Conservation (phyloP, 805 yeast species). For the Cyberlindnera americana region DNA sequence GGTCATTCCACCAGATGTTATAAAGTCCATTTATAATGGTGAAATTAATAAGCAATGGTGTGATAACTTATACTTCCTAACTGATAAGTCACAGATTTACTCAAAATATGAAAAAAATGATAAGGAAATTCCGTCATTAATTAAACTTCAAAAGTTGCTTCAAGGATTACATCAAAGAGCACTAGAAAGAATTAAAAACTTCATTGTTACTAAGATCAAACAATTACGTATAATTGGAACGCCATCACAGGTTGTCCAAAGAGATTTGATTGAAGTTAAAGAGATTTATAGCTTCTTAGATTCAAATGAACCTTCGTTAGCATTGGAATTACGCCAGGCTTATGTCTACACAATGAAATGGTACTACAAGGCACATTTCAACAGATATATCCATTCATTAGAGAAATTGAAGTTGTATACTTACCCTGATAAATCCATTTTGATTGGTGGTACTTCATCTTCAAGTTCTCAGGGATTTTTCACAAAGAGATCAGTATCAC, state of each 20-base stretch:
- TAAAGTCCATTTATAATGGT: slow-evolving; percentile 54
- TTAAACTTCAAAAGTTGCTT: slow-evolving; percentile 33
- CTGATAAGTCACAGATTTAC: slow-evolving; percentile 57
- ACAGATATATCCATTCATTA: slow-evolving; percentile 69
- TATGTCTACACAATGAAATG: slow-evolving; percentile 87
- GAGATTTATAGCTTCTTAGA: slow-evolving; percentile 58
- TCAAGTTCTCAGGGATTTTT: slow-evolving; percentile 18
- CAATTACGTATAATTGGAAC: slow-evolving; percentile 57
- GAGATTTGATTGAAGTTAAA: slow-evolving; percentile 55
- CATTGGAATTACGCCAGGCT: slow-evolving; percentile 71
- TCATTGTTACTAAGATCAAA: slow-evolving; percentile 61
- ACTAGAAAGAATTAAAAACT: slow-evolving; percentile 73
- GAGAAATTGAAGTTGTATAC: slow-evolving; percentile 55
- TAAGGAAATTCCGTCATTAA: slow-evolving; percentile 19
- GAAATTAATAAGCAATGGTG: slow-evolving; percentile 61
- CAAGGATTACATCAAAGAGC: slow-evolving; percentile 56
- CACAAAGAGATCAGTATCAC: slow-evolving; percentile 5
- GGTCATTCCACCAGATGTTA: slow-evolving; percentile 69
- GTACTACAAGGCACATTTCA: slow-evolving; percentile 82
- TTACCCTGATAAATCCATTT: slow-evolving; percentile 48
- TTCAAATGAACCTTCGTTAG: slow-evolving; percentile 54
- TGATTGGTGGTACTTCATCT: slow-evolving; percentile 47
- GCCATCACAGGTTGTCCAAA: slow-evolving; percentile 75
- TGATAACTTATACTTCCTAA: slow-evolving; percentile 55
- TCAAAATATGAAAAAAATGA: slow-evolving; percentile 33